Conservation (phyloP, 2,329 filamentous ascomycete genomes). For the Fonsecaea monophora region DNA sequence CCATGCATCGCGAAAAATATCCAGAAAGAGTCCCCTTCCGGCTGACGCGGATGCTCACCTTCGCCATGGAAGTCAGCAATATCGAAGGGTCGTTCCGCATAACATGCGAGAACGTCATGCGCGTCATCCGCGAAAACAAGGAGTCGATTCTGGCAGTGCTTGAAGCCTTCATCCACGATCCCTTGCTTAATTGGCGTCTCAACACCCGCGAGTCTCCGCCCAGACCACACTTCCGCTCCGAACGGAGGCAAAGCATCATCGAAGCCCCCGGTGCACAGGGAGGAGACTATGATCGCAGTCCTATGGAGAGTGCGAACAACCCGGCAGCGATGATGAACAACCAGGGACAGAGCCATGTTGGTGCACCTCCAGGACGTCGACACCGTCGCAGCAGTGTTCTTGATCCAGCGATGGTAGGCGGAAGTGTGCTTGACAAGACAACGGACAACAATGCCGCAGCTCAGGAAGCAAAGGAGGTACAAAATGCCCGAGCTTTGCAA, state of each 20-base stretch:
- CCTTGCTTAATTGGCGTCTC: slow-evolving; percentile 96
- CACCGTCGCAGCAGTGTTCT: slow-evolving; percentile 73
- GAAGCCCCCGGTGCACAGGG: slow-evolving; percentile 46
- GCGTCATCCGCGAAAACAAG: slow-evolving; percentile 94
- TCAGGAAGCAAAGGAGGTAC: slow-evolving; percentile 69
- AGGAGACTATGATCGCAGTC: slow-evolving; percentile 39
- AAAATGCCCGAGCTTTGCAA: slow-evolving; percentile 91
- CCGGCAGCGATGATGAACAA: slow-evolving; percentile 58
- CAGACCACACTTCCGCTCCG: slow-evolving; percentile 65
- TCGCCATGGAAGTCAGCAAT: slow-evolving; percentile 99
- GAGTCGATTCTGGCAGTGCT: slow-evolving; percentile 98
- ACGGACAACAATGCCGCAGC: slow-evolving; percentile 44
- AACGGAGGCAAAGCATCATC: slow-evolving; percentile 67
- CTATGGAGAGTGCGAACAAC: slow-evolving; percentile 45
- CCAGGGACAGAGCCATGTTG: slow-evolving; percentile 51
- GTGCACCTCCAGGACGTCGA: slow-evolving; percentile 48
- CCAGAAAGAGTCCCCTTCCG: slow-evolving; percentile 97
- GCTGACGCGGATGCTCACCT: slow-evolving; percentile 97
- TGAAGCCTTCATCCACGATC: slow-evolving; percentile 99
- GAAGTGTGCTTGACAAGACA: slow-evolving; percentile 53
- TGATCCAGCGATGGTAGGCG: slow-evolving; percentile 52
- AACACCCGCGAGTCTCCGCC: slow-evolving; percentile 67
- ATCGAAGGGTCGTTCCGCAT: slow-evolving; percentile 98
- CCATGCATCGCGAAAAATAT: slow-evolving; percentile 99
- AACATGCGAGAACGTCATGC: slow-evolving; percentile 98